Percentiles rank a stretch among this genome's conserved stretches.
phyloP scores from a whole-genome alignment of 352 stramenopile species.

The Phytophthora boehmeriae region DNA sequence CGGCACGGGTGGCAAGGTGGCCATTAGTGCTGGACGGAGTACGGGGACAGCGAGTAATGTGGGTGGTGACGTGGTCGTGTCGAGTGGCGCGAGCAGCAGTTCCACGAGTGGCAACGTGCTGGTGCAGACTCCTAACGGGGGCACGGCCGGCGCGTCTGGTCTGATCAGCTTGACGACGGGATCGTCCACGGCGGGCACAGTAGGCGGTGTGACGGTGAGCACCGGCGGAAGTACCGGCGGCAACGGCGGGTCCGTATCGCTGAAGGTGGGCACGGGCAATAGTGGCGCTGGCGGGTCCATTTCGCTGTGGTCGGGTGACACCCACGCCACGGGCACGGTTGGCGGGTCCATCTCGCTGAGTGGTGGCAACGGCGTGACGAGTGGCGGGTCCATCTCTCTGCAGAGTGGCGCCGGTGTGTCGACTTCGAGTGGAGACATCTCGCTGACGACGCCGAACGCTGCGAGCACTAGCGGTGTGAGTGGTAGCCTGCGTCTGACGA shows the following conservation, averaged over 20 bases:
- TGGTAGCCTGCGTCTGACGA: slow-evolving; percentile 21
- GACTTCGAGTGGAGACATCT: slow-evolving; percentile 22
- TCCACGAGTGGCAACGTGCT: slow-evolving; percentile 12
- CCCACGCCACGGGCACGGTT: slow-evolving; percentile 7
- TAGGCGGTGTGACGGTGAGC: not conserved
- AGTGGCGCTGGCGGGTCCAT: slow-evolving; percentile 6
- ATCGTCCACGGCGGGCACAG: slow-evolving; percentile 35
- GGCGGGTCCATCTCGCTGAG: slow-evolving; percentile 20
- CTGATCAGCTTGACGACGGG: slow-evolving; percentile 41
- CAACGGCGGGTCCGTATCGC: not conserved
- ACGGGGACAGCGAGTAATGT: slow-evolving; percentile 7
- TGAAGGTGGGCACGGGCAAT: not conserved
- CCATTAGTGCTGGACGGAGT: slow-evolving; percentile 13
- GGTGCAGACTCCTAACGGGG: not conserved
- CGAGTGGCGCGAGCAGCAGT: slow-evolving; percentile 1
- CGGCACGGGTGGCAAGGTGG: slow-evolving; percentile 10
- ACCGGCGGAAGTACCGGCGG: not conserved
- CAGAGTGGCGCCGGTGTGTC: slow-evolving; percentile 39
- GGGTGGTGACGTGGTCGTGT: not conserved
- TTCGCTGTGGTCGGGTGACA: slow-evolving; percentile 3
- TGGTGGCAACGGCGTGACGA: slow-evolving; percentile 44
- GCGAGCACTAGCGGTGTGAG: slow-evolving; percentile 28
- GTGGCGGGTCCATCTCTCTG: slow-evolving; percentile 22
- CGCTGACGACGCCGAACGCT: slow-evolving; percentile 30
- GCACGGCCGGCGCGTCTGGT: not conserved